Conservation (phyloP, 768 basidiomycete species). For the Podaxis sp. region DNA sequence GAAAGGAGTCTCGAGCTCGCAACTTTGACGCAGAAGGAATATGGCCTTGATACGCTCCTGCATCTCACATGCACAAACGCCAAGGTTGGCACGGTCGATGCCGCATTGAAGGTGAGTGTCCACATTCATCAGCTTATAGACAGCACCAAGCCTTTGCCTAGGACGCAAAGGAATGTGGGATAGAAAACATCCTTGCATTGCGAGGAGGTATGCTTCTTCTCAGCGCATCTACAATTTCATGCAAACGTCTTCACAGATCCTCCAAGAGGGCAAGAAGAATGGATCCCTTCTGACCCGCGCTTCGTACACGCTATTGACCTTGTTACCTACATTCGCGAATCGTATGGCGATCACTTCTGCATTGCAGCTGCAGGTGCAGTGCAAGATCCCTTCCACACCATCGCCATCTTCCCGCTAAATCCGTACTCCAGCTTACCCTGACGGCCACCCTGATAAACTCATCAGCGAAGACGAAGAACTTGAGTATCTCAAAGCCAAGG, state of each 20-base stretch:
- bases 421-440: conserved; percentile 72
- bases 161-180: conserved; percentile 79
- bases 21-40: conserved; percentile 65
- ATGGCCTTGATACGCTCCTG: conserved; percentile 83
- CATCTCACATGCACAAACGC: conserved; percentile 99
- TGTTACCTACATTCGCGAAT: conserved; percentile 83
- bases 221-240: neutral
- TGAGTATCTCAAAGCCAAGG: conserved; percentile 75
- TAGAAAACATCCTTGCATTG: conserved; percentile 88
- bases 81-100: conserved; percentile 83
- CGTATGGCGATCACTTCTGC: conserved; percentile 67
- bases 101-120: conserved; percentile 69
- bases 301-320: conserved; percentile 87
- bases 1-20: conserved; percentile 88
- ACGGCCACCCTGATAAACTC: conserved; percentile 72
- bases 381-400: neutral
- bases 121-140: neutral
- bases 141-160: conserved; percentile 23
- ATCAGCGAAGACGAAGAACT: conserved; percentile 63
- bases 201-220: conserved; percentile 67
- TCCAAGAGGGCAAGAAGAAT: conserved; percentile 90
- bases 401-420: conserved; percentile 7
- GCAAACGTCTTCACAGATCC: conserved; percentile 57
- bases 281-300: conserved; percentile 80
- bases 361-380: conserved; percentile 86